Evolutionary conservation across 768 basidiomycete genomes (phyloP).

Genomic region (Phylloporus scabripes): DNA sequence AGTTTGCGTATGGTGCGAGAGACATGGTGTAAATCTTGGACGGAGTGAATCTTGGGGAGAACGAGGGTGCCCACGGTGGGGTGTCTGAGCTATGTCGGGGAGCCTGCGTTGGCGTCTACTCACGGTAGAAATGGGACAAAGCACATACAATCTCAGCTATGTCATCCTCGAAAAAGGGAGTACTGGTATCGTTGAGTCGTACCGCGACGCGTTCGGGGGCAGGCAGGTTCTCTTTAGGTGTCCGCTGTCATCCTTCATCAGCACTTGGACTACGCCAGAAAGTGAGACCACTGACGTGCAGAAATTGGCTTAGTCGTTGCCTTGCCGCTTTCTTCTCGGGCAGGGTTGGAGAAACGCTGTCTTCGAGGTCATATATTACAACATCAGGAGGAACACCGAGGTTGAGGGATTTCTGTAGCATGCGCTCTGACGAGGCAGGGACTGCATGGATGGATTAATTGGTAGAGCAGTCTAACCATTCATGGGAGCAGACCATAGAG

Average conservation of each 20-base stretch:
- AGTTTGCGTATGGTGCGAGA: constrained; percentile 34
- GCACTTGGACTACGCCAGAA: constrained; percentile 3
- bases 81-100: constrained; percentile 37
- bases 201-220: constrained; percentile 54
- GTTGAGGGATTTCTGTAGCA: constrained; percentile 73
- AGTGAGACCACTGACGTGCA: constrained; percentile 38
- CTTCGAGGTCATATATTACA: constrained; percentile 86
- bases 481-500: constrained; percentile 43
- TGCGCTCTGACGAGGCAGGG: constrained; percentile 71
- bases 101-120: constrained; percentile 2
- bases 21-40: constrained; percentile 58
- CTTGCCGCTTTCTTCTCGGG: constrained; percentile 59
- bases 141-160: constrained; percentile 50
- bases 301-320: constrained; percentile 47
- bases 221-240: constrained; percentile 34
- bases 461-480: not conserved
- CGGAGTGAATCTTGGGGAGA: constrained; percentile 78
- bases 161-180: constrained; percentile 63
- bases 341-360: constrained; percentile 63
- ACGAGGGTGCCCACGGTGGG: constrained; percentile 59
- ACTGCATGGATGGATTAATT: constrained; percentile 37
- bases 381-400: constrained; percentile 53
- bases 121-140: not conserved
- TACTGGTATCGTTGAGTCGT: constrained; percentile 61
- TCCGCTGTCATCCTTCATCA: constrained; percentile 22